phyloP scores from a whole-genome alignment of 1,284 basidiomycete species.

The Moesziomyces globuligerus region DNA sequence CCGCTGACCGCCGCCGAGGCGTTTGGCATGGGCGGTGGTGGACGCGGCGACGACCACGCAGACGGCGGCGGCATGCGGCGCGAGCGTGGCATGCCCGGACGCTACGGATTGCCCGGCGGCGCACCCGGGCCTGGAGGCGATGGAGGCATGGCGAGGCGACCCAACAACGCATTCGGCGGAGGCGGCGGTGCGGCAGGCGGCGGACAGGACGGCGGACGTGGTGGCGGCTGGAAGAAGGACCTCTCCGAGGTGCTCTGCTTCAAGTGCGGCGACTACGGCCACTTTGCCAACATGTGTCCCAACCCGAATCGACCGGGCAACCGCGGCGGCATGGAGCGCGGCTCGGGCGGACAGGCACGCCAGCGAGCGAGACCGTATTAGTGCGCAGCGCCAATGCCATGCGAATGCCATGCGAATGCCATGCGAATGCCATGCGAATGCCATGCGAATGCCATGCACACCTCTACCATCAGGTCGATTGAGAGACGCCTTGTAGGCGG shows the following conservation, averaged over 20 bases:
- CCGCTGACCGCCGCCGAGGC: constrained; percentile 63
- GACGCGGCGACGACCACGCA: constrained; percentile 20
- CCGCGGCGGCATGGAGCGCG: constrained; percentile 55
- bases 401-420: no score
- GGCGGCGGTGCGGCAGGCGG: constrained; percentile 1
- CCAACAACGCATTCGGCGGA: constrained; percentile 9
- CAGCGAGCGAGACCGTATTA: constrained; percentile 35
- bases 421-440: no score
- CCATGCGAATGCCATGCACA: no score
- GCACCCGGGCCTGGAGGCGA: constrained; percentile 5
- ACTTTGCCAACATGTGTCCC: constrained; percentile 65
- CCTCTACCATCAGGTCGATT: no score
- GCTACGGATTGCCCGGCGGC: constrained; percentile 25
- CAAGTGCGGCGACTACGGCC: constrained; percentile 64
- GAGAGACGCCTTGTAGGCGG: no score
- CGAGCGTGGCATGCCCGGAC: constrained; percentile 23
- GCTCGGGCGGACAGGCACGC: constrained; percentile 31
- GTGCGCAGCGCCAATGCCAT: neutral
- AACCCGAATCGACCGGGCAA: constrained; percentile 58
- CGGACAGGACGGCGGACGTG: constrained; percentile 22
- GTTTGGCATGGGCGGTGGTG: constrained; percentile 42
- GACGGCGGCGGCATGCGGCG: constrained; percentile 24
- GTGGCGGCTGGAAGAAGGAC: constrained; percentile 51
- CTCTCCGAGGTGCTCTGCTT: constrained; percentile 62
- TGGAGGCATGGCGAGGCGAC: constrained; percentile 14